These are phyloP conservation scores for Neurospora sp. DNA, from an alignment of 495 filamentous ascomycete genomes.

Conservation along the genomic window DNA sequence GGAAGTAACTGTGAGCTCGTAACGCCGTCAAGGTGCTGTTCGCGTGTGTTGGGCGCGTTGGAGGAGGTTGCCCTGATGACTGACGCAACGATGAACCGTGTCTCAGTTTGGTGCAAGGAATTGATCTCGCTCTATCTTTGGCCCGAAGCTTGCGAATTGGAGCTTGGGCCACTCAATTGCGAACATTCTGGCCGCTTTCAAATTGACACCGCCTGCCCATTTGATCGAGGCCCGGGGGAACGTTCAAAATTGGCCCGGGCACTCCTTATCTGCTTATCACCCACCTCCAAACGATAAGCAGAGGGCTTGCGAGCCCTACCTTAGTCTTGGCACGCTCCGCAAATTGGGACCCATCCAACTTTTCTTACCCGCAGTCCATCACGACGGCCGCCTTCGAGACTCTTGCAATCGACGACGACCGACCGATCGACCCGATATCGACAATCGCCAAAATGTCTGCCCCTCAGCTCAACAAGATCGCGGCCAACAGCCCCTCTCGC, in stretches of 20 bases:
- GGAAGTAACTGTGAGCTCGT: not conserved
- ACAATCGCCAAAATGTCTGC: slow-evolving; percentile 39
- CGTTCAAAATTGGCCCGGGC: not conserved
- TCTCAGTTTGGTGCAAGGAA: not conserved
- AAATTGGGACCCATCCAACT: slow-evolving; percentile 3
- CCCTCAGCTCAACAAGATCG: slow-evolving; percentile 90
- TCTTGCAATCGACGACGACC: slow-evolving; percentile 5
- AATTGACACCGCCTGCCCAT: slow-evolving; percentile 9
- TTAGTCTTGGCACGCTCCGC: slow-evolving; percentile 7
- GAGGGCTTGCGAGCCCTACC: slow-evolving; percentile 27
- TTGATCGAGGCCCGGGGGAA: too few species aligned
- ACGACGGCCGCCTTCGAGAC: slow-evolving; percentile 6
- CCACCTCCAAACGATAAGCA: not conserved
- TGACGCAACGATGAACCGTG: not conserved
- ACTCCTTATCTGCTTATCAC: not conserved
- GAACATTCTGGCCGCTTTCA: not conserved
- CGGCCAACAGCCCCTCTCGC: slow-evolving; percentile 87
- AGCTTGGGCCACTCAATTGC: slow-evolving; percentile 3
- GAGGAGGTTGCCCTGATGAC: not conserved
- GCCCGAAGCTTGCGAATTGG: not conserved
- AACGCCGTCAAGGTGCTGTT: not conserved
- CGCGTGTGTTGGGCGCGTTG: not conserved
- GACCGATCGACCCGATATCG: slow-evolving; percentile 15
- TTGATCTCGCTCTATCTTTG: not conserved
- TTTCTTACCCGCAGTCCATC: slow-evolving; percentile 7